A percentile compares a stretch with the other conserved stretches of the same genome.
Conservation (phyloP, 2,329 filamentous ascomycete genomes). For the Colletotrichum liriopes region DNA sequence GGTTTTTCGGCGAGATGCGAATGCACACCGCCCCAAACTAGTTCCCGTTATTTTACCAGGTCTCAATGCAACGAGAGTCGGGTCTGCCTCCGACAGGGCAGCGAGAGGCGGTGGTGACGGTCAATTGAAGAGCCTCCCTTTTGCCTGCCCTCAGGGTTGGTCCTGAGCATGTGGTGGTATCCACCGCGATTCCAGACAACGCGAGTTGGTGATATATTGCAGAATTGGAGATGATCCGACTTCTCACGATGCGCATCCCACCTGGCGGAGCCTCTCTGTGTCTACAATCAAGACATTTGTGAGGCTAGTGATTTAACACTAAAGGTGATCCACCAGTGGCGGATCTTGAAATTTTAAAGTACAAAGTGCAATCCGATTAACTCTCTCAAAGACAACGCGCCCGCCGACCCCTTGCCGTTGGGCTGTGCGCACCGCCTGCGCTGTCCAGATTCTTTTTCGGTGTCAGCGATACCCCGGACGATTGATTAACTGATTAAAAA, state of each 20-base stretch:
- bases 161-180: slow-evolving; percentile 1
- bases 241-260: slow-evolving; percentile 9
- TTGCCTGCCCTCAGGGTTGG: background rate
- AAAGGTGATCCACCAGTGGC: slow-evolving; percentile 11
- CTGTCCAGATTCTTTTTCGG: background rate
- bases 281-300: background rate
- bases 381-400: background rate
- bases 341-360: slow-evolving; percentile 9
- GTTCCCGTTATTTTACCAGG: slow-evolving; percentile 2
- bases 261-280: background rate
- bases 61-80: slow-evolving; percentile 14
- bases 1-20: slow-evolving; percentile 8
- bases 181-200: slow-evolving; percentile 10
- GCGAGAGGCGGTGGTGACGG: background rate
- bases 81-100: slow-evolving; percentile 3
- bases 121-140: slow-evolving; percentile 5
- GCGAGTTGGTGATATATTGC: slow-evolving; percentile 32
- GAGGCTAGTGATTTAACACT: slow-evolving; percentile 17
- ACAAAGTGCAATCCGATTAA: slow-evolving; percentile 5
- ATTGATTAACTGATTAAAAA: slow-evolving; percentile 15
- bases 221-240: slow-evolving; percentile 13
- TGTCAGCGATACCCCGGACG: slow-evolving; percentile 31
- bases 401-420: background rate
- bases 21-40: slow-evolving; percentile 26
- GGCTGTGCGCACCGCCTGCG: background rate